phyloP scores from a whole-genome alignment of 176 grass and related monocot genomes.

The Eremochloa ophiuroides region DNA sequence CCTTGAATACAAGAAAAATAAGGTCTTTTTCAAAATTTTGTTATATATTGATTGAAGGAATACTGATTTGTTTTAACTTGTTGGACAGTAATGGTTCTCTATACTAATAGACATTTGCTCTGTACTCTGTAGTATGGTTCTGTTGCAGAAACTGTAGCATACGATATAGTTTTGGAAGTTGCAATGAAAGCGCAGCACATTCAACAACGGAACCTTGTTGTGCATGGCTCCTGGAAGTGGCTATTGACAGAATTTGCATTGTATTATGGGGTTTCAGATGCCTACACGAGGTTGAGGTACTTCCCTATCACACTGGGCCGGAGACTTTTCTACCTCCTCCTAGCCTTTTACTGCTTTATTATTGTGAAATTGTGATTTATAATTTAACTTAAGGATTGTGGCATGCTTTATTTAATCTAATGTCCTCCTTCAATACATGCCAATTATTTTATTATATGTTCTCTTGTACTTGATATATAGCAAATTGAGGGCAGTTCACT shows the following conservation, averaged over 20 bases:
- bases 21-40: not conserved
- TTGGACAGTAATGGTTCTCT: not conserved
- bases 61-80: not conserved
- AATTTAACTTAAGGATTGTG: not conserved
- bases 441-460: not conserved
- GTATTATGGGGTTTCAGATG: conserved; percentile 97
- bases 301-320: not conserved
- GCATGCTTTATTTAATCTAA: not conserved
- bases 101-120: conserved; percentile 30
- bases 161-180: conserved; percentile 95
- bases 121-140: conserved; percentile 71
- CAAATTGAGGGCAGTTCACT: not conserved
- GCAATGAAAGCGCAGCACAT: conserved; percentile 92
- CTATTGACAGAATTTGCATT: conserved; percentile 87
- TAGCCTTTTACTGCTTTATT: not conserved
- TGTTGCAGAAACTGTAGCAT: conserved; percentile 96
- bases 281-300: conserved; percentile 92
- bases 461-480: not conserved
- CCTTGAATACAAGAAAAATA: conserved; percentile 3
- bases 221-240: conserved; percentile 97
- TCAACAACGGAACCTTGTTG: conserved; percentile 70
- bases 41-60: not conserved
- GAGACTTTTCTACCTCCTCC: conserved; percentile 3
- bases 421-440: not conserved
- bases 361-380: conserved; percentile 2